Evolutionary conservation across 1,139 yeast genomes (phyloP).

Genomic region (Pichia sp.): DNA sequence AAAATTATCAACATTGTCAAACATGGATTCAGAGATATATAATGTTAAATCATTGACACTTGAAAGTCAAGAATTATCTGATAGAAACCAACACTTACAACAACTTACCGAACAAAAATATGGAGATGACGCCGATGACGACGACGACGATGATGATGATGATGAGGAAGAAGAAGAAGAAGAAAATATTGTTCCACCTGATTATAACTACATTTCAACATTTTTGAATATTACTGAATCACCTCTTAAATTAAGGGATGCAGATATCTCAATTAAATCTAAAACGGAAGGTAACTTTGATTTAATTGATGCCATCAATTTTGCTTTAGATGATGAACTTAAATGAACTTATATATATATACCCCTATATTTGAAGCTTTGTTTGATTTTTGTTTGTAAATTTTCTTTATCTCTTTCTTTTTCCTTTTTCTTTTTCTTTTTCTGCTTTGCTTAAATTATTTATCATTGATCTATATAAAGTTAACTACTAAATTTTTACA

Average conservation of each 20-base stretch:
- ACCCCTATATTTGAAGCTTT: too few relatives aligned
- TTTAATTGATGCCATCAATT: conserved; percentile 19
- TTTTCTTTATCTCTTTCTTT: not conserved
- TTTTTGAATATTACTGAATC: conserved; percentile 3
- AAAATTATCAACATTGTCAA: too few relatives aligned
- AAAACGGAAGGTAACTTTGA: conserved; percentile 5
- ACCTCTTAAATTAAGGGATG: not conserved
- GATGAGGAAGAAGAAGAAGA: conserved; percentile 5
- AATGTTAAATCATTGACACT: not conserved
- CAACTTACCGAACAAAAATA: too few relatives aligned
- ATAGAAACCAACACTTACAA: not conserved
- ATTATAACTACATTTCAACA: conserved; percentile 6
- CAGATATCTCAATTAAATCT: conserved; percentile 7
- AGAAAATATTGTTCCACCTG: conserved; percentile 9
- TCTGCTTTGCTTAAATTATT: not conserved
- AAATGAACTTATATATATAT: conserved; percentile 3
- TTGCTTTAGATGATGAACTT: conserved; percentile 23
- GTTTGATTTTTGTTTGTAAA: not conserved
- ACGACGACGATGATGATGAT: conserved; percentile 2
- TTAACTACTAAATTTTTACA: conserved; percentile 17
- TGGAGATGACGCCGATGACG: conserved; percentile 5
- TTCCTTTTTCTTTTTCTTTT: not conserved
- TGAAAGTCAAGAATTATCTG: not conserved
- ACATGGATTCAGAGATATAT: not conserved
- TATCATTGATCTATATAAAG: too few relatives aligned